A percentile compares a stretch with the other conserved stretches of the same genome.
phyloP scores from a whole-genome alignment of 139 green algal species.

The Choricystis sp. region DNA sequence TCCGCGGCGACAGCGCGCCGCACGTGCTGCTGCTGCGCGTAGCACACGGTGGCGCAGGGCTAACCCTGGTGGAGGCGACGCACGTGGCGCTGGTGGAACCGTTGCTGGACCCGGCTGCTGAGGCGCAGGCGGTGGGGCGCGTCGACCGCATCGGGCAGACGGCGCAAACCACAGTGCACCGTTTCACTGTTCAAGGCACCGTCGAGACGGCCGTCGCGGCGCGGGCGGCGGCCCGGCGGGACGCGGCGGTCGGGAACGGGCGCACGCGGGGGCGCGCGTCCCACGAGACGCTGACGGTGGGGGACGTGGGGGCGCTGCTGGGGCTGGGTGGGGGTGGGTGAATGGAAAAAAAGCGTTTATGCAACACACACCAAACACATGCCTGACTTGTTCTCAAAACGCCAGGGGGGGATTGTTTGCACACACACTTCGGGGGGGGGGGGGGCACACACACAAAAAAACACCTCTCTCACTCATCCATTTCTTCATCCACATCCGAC shows the following conservation, averaged over 20 bases:
- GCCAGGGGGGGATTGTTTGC: not conserved
- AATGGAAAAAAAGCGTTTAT: not conserved
- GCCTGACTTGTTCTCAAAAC: not conserved
- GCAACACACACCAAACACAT: not conserved
- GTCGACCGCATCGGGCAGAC: constrained; percentile 57
- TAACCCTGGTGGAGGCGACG: constrained; percentile 71
- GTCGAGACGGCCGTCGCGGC: constrained; percentile 68
- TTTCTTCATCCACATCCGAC: not conserved
- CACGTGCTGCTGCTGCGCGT: constrained; percentile 60
- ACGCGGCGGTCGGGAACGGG: constrained; percentile 25
- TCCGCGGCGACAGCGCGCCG: not conserved
- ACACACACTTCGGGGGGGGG: not conserved
- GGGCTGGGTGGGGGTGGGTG: not conserved
- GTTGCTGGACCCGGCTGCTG: constrained; percentile 27
- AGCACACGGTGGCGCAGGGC: constrained; percentile 42
- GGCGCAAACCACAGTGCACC: constrained; percentile 41
- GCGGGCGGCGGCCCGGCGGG: constrained; percentile 21
- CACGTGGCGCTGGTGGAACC: constrained; percentile 74
- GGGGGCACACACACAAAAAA: not conserved
- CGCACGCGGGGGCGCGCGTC: too few relatives aligned
- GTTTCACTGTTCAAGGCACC: constrained; percentile 46
- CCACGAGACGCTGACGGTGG: constrained; percentile 7
- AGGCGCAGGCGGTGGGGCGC: constrained; percentile 43
- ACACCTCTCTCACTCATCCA: not conserved
- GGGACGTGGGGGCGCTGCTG: constrained; percentile 13